Percentiles rank a stretch among this genome's conserved stretches.
Evolutionary conservation across 805 yeast species (phyloP).

Genomic region (Yarrowia yakushimensis): DNA sequence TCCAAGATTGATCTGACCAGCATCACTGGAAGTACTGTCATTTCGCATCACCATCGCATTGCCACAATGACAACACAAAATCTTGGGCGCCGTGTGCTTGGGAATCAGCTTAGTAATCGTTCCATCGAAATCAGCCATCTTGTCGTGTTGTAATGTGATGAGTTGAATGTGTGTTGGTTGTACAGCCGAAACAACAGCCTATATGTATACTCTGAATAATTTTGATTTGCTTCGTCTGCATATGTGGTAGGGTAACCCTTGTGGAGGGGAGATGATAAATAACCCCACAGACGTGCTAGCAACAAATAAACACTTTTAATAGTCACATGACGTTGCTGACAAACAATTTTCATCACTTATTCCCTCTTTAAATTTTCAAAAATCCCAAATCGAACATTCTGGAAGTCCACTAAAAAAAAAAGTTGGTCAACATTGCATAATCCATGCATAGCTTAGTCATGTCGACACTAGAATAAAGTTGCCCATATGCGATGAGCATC

Average conservation of each 20-base stretch:
- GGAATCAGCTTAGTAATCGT: constrained; percentile 34
- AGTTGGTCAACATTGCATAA: constrained; percentile 20
- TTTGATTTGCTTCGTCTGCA: constrained; percentile 13
- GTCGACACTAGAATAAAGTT: no score
- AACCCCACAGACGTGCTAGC: no score
- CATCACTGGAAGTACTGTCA: not conserved
- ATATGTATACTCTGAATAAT: not conserved
- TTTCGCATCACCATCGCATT: constrained; percentile 67
- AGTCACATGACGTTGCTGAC: no score
- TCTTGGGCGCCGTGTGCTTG: constrained; percentile 59
- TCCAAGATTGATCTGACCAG: constrained; percentile 18
- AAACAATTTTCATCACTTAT: not conserved
- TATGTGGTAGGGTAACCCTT: constrained; percentile 14
- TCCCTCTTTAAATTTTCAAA: not conserved
- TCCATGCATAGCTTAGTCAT: constrained; percentile 18
- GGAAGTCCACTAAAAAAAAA: not conserved
- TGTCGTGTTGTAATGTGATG: not conserved
- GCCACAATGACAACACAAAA: constrained; percentile 95
- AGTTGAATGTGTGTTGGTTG: not conserved
- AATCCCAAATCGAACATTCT: not conserved
- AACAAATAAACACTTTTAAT: no score
- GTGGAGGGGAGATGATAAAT: not conserved
- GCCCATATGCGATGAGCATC: no score
- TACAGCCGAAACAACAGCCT: not conserved
- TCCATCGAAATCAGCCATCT: constrained; percentile 3